Evolutionary conservation across 1,284 basidiomycete species (phyloP).

Genomic region (Moesziomyces antarcticus): DNA sequence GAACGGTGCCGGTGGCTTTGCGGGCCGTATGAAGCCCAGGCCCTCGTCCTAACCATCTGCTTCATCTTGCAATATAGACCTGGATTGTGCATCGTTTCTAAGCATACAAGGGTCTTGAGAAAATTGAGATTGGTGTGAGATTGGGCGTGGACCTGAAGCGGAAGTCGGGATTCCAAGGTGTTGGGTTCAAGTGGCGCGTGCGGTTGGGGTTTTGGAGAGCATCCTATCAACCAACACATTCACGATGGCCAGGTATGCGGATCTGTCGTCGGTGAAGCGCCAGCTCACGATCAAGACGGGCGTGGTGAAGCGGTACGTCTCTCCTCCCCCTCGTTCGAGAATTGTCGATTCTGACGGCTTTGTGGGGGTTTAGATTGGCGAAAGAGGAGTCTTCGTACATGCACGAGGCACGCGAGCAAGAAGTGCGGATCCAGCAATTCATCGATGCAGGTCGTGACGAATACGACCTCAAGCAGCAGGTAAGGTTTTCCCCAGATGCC

Average conservation of each 20-base stretch:
- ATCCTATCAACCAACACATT: not conserved
- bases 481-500: not conserved
- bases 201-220: too few relatives aligned
- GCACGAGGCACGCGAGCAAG: slow-evolving; percentile 41
- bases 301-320: slow-evolving; percentile 52
- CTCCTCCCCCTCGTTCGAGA: not conserved
- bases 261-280: slow-evolving; percentile 38
- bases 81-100: not conserved
- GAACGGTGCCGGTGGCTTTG: slow-evolving; percentile 13
- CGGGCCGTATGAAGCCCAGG: slow-evolving; percentile 30
- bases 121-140: too few relatives aligned
- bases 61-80: slow-evolving; percentile 7
- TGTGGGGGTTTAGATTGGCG: slow-evolving; percentile 25
- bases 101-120: too few relatives aligned
- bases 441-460: slow-evolving; percentile 50
- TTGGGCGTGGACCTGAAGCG: too few relatives aligned
- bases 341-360: not conserved
- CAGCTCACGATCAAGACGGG: slow-evolving; percentile 58
- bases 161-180: too few relatives aligned
- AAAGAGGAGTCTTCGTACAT: slow-evolving; percentile 57
- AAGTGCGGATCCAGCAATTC: slow-evolving; percentile 29
- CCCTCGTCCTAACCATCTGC: slow-evolving; percentile 1
- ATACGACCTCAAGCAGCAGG: slow-evolving; percentile 57
- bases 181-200: too few relatives aligned
- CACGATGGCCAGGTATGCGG: slow-evolving; percentile 28